Percentiles rank a stretch among this genome's conserved stretches.
Conservation (phyloP, 169 alveolate genomes). For the Cardiosporidium cionae region DNA sequence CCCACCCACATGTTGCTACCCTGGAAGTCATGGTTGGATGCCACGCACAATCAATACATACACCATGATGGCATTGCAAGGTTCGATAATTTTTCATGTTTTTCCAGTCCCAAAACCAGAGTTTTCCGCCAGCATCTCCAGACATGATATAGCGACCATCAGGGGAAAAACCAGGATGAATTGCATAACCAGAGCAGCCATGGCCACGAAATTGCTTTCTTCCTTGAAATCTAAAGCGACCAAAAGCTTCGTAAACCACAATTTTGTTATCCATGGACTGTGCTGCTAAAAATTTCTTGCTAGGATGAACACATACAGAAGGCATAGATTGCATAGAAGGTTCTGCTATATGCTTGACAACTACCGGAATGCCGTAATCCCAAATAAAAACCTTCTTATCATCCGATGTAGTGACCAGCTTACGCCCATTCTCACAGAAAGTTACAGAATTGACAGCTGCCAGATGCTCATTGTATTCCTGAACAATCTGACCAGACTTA, state of each 20-base stretch:
- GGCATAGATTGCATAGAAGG: constrained; percentile 86
- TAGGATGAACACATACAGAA: constrained; percentile 74
- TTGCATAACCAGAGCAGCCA: constrained; percentile 80
- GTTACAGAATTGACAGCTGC: constrained; percentile 83
- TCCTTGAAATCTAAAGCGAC: constrained; percentile 41
- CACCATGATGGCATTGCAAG: constrained; percentile 83
- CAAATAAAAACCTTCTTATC: constrained; percentile 89
- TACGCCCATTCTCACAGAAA: constrained; percentile 75
- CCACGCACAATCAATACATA: constrained; percentile 84
- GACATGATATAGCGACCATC: constrained; percentile 83
- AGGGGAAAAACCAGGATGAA: constrained; percentile 77
- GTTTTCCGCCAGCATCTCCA: constrained; percentile 80
- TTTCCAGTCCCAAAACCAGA: constrained; percentile 91
- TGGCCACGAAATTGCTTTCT: constrained; percentile 81
- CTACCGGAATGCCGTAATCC: constrained; percentile 92
- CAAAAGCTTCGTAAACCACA: constrained; percentile 75
- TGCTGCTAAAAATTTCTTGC: constrained; percentile 70
- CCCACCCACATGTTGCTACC: constrained; percentile 72
- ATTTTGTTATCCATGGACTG: constrained; percentile 83
- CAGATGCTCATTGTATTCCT: constrained; percentile 84
- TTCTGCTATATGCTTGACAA: constrained; percentile 74
- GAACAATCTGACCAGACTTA: constrained; percentile 62
- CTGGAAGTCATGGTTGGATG: constrained; percentile 67
- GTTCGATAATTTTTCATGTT: constrained; percentile 75
- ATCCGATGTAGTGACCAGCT: constrained; percentile 85